Conservation (phyloP, 306 rosid species). For the Corylus heterophylla region DNA sequence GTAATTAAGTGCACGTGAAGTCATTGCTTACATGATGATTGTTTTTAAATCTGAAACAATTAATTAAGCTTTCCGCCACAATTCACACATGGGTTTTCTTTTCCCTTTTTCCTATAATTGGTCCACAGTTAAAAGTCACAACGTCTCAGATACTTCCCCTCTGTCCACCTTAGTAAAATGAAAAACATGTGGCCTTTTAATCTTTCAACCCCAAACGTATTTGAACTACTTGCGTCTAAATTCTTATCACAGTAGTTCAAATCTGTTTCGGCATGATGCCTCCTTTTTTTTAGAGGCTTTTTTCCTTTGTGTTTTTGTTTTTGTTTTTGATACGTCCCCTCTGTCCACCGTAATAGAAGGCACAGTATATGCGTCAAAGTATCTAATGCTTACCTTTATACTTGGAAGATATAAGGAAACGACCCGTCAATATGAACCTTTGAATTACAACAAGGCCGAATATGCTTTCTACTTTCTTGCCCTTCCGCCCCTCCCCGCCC, state of each 20-base stretch:
- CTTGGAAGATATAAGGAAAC: background rate
- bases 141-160: background rate
- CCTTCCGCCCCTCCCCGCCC: too few species aligned
- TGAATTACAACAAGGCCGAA: background rate
- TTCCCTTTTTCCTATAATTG: background rate
- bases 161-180: background rate
- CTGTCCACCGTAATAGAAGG: too few species aligned
- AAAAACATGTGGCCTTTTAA: conserved; percentile 21
- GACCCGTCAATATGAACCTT: background rate
- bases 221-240: too few species aligned
- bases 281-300: too few species aligned
- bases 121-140: background rate
- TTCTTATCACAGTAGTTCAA: too few species aligned
- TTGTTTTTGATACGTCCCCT: too few species aligned
- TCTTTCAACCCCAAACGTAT: background rate
- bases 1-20: conserved; percentile 11
- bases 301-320: too few species aligned
- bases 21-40: conserved; percentile 39
- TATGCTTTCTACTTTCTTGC: background rate
- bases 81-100: background rate
- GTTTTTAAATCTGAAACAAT: background rate
- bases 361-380: background rate
- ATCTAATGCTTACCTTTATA: background rate
- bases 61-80: background rate
- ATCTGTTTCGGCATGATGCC: too few species aligned